A percentile compares a stretch with the other conserved stretches of the same genome.
Evolutionary conservation across 352 stramenopile genomes (phyloP).

Genomic region (Pythium angustatum): DNA sequence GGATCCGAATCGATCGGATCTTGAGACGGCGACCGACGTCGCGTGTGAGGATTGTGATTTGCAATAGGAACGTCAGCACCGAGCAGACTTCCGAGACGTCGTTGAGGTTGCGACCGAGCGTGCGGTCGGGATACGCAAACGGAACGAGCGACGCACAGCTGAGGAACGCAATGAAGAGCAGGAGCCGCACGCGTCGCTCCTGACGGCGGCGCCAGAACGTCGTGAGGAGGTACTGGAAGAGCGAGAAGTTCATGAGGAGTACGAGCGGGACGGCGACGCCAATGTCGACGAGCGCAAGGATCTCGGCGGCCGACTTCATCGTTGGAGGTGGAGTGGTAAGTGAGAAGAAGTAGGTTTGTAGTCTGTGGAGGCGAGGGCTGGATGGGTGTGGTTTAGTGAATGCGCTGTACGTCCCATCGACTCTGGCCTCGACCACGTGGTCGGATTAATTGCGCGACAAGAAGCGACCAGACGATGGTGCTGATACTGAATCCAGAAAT

Average conservation of each 20-base stretch:
- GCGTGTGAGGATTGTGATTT: slow-evolving; percentile 36
- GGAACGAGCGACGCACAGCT: slow-evolving; percentile 7
- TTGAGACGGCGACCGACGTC: slow-evolving; percentile 32
- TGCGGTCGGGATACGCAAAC: slow-evolving; percentile 9
- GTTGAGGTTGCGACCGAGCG: slow-evolving; percentile 16
- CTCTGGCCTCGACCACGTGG: too few relatives aligned
- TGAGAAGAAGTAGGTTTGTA: too few relatives aligned
- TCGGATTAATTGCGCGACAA: too few relatives aligned
- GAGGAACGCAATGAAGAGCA: background rate
- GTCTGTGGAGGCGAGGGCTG: too few relatives aligned
- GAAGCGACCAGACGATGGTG: too few relatives aligned
- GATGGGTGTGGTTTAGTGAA: too few relatives aligned
- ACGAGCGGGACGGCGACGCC: background rate
- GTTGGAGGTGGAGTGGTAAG: too few relatives aligned
- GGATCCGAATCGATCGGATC: slow-evolving; percentile 25
- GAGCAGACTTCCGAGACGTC: slow-evolving; percentile 36
- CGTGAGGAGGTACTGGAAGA: slow-evolving; percentile 33
- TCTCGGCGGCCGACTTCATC: too few relatives aligned
- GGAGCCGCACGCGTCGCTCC: slow-evolving; percentile 3
- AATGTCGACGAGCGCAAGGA: slow-evolving; percentile 8
- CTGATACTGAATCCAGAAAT: too few relatives aligned
- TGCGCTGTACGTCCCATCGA: too few relatives aligned
- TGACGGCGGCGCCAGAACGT: background rate
- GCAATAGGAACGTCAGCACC: slow-evolving; percentile 40
- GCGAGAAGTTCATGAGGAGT: slow-evolving; percentile 37